Evolutionary conservation across 768 basidiomycete genomes (phyloP).

Genomic region (Macrolepiota dolichaula): DNA sequence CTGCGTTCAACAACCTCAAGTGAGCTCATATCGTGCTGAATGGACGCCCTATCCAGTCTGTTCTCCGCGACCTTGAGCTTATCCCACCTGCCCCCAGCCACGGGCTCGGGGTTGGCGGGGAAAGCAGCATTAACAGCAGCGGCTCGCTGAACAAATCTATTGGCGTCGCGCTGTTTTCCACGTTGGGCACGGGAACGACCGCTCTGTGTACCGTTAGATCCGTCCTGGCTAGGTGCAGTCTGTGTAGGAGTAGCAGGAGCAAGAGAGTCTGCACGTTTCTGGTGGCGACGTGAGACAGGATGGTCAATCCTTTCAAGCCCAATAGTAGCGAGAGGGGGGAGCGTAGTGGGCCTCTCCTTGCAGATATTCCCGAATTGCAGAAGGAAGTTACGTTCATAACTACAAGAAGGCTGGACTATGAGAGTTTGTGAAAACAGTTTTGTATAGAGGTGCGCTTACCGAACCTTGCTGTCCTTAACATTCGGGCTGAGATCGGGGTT

Average conservation of each 20-base stretch:
- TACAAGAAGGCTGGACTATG: slow-evolving; percentile 23
- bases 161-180: slow-evolving; percentile 66
- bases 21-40: slow-evolving; percentile 55
- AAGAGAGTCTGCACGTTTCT: slow-evolving; percentile 39
- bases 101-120: slow-evolving; percentile 48
- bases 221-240: slow-evolving; percentile 66
- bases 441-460: slow-evolving; percentile 36
- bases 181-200: slow-evolving; percentile 78
- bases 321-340: slow-evolving; percentile 87
- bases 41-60: slow-evolving; percentile 70
- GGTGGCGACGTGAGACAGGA: slow-evolving; percentile 49
- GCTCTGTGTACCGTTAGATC: slow-evolving; percentile 44
- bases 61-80: slow-evolving; percentile 40
- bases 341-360: slow-evolving; percentile 89
- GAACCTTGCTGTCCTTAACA: slow-evolving; percentile 85
- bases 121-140: slow-evolving; percentile 13
- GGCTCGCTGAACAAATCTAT: slow-evolving; percentile 32
- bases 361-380: slow-evolving; percentile 95
- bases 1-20: slow-evolving; percentile 90
- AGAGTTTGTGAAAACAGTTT: not conserved
- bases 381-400: slow-evolving; percentile 97
- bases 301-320: slow-evolving; percentile 81
- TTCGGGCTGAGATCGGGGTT: slow-evolving; percentile 80
- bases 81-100: slow-evolving; percentile 35
- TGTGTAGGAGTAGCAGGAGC: slow-evolving; percentile 53